Conservation (phyloP, 2,329 filamentous ascomycete genomes). For the Sporothrix schenckii region DNA sequence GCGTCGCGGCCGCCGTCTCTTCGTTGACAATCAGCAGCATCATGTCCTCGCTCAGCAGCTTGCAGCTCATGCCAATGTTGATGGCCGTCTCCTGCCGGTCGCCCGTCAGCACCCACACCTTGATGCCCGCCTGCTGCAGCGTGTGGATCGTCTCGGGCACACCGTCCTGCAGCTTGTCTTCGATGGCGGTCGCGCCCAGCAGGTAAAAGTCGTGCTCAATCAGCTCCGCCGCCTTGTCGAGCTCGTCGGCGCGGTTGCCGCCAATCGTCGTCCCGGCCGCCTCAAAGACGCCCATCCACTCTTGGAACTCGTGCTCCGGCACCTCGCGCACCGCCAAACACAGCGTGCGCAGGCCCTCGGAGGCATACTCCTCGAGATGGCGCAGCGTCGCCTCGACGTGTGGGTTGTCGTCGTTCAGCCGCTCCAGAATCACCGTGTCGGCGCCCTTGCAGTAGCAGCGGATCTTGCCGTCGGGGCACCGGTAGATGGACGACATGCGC, state of each 20-base stretch:
- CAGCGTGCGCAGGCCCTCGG: conserved; percentile 89
- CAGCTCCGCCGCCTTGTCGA: conserved; percentile 95
- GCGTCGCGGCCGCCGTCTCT: conserved; percentile 74
- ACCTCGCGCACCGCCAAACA: conserved; percentile 95
- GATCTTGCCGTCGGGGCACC: conserved; percentile 94
- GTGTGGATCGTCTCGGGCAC: conserved; percentile 98
- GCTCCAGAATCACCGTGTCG: conserved; percentile 95
- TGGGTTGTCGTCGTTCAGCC: conserved; percentile 79
- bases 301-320: conserved; percentile 81
- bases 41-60: conserved; percentile 98
- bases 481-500: conserved; percentile 96
- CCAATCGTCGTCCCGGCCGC: conserved; percentile 86
- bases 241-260: conserved; percentile 88
- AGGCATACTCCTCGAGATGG: conserved; percentile 98
- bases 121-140: conserved; percentile 93
- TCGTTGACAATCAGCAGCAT: conserved; percentile 96
- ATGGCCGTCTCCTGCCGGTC: conserved; percentile 98
- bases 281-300: conserved; percentile 87
- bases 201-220: conserved; percentile 92
- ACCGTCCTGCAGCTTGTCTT: conserved; percentile 94
- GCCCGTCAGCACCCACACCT: conserved; percentile 97
- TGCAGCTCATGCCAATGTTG: conserved; percentile 99
- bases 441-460: conserved; percentile 94
- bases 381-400: conserved; percentile 87
- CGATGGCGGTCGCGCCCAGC: conserved; percentile 93